These are phyloP conservation scores for Vitis hybrid DNA, from an alignment of 177 flowering plant genomes.

Conservation along the genomic window DNA sequence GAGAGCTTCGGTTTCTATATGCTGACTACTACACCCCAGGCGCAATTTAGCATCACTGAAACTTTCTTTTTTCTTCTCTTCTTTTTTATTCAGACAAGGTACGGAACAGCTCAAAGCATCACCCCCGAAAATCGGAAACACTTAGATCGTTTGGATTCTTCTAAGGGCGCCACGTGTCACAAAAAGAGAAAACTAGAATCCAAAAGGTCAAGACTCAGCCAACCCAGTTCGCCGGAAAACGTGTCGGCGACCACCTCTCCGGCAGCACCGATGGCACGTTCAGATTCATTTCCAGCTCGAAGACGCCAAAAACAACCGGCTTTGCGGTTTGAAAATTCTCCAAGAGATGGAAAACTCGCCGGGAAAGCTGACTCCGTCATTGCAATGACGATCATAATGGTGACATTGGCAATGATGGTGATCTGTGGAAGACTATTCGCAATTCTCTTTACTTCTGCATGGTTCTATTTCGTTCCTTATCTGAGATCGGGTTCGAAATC, in stretches of 20 bases:
- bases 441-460: constrained; percentile 53
- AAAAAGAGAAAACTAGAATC: constrained; percentile 14
- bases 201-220: constrained; percentile 10
- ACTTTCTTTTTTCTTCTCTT: not conserved
- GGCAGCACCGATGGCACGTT: too few relatives aligned
- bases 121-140: constrained; percentile 9
- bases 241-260: not conserved
- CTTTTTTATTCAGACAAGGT: constrained; percentile 14
- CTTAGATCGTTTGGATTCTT: not conserved
- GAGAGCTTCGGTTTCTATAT: too few relatives aligned
- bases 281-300: not conserved
- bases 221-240: constrained; percentile 18
- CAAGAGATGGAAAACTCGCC: not conserved
- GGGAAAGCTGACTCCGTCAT: constrained; percentile 30
- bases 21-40: not conserved
- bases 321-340: not conserved
- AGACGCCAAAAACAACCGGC: not conserved
- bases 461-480: constrained; percentile 54
- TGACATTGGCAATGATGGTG: constrained; percentile 43
- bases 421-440: constrained; percentile 67
- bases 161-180: constrained; percentile 9
- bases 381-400: constrained; percentile 48
- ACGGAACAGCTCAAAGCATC: not conserved
- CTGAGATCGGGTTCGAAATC: not conserved
- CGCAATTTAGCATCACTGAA: not conserved